A percentile compares a stretch with the other conserved stretches of the same genome.
Conservation (phyloP, 75 land plant genomes). For the Selaginella tamariscina region DNA sequence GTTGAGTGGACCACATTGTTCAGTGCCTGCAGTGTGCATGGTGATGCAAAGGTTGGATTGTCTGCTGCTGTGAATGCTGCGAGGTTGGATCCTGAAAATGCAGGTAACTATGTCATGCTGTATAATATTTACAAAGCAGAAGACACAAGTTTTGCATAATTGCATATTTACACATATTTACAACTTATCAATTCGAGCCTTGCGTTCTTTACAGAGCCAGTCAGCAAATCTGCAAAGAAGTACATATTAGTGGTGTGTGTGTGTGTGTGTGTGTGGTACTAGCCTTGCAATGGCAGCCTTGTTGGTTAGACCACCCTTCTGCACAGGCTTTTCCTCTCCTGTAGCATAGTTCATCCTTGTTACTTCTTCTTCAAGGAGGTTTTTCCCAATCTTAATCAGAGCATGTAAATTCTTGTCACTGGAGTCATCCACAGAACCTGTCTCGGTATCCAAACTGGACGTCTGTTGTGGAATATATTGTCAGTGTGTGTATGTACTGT, state of each 20-base stretch:
- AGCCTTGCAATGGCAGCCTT: not conserved
- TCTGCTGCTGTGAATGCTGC: not conserved
- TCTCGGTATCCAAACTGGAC: not conserved
- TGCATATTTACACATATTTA: no score
- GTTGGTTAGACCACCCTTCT: not conserved
- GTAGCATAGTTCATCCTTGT: not conserved
- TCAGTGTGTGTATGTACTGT: no score
- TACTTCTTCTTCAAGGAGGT: not conserved
- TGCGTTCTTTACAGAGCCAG: no score
- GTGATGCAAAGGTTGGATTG: not conserved
- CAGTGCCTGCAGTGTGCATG: slow-evolving; percentile 13
- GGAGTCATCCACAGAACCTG: not conserved
- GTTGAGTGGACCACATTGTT: slow-evolving; percentile 6
- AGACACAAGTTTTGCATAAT: no score
- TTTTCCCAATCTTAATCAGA: slow-evolving; percentile 6
- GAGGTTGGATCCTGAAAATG: slow-evolving; percentile 1
- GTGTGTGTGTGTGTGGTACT: no score
- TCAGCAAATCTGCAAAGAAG: no score
- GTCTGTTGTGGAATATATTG: no score
- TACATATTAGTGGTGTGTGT: no score
- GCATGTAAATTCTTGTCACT: not conserved
- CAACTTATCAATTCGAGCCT: no score
- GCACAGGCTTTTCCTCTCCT: not conserved
- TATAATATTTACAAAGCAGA: no score
- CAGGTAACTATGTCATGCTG: no score